Conservation (phyloP, 176 grass and related monocot species). For the Aegilops sharonensis region DNA sequence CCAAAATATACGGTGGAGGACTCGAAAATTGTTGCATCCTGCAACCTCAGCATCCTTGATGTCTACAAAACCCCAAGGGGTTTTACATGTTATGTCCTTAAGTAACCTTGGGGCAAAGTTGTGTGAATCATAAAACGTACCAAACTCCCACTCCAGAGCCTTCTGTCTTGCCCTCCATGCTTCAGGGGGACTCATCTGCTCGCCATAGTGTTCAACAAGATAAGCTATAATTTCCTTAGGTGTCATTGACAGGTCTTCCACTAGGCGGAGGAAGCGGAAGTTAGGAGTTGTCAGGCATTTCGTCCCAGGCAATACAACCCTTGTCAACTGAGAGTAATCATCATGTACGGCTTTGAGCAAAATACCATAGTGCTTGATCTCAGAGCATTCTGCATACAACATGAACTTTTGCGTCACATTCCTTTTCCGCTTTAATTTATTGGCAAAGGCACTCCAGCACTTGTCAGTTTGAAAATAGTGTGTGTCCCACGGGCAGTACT, state of each 20-base stretch:
- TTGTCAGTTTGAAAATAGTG: too few relatives aligned
- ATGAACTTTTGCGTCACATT: neutral
- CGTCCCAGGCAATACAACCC: neutral
- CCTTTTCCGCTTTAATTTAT: too few relatives aligned
- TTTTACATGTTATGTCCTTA: neutral
- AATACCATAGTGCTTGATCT: neutral
- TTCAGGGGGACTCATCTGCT: too few relatives aligned
- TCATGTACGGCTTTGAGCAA: neutral
- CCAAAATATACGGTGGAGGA: conserved; percentile 26
- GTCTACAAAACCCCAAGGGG: neutral
- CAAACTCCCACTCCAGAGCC: too few relatives aligned
- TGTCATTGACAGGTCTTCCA: too few relatives aligned
- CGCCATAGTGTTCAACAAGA: too few relatives aligned
- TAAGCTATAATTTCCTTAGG: too few relatives aligned
- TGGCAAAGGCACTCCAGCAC: too few relatives aligned
- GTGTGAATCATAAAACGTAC: too few relatives aligned
- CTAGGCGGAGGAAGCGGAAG: neutral
- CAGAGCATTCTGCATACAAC: too few relatives aligned
- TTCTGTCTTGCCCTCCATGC: too few relatives aligned
- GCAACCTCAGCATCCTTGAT: conserved; percentile 32
- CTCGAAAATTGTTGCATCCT: neutral
- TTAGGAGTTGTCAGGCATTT: neutral
- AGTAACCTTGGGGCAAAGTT: neutral
- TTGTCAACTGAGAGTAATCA: neutral
- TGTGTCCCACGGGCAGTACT: too few relatives aligned